Base-by-base conservation (phyloP, 176 grass and related monocot genomes). In the Oryza rufipogon region DNA sequence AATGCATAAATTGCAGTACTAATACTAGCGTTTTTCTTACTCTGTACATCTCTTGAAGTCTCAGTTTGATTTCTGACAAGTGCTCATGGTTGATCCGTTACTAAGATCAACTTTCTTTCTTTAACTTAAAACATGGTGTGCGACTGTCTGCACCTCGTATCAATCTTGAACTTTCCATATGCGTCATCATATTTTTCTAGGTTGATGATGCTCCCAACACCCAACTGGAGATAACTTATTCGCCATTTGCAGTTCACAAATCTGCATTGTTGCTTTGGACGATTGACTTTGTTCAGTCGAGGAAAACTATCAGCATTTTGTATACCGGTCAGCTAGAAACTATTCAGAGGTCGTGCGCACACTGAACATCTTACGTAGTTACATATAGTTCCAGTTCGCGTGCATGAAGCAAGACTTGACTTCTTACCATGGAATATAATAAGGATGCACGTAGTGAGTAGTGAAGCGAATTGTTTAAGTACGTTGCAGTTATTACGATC, bases 221-320 rank as follows among this genome's bases (percentile, higher is more conserved):
- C 32, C n/a, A 68, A 69, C 64, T 0, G 64, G 32, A 39, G 54
- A 68, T 30, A 76, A 70, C n/a, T 46, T 38, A 67, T 5, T 12
- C 51, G 9, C 44, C 20, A 58, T 68, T 38, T 42, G 20, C 68
- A 30, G 36, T 28, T 45, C 84, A 74, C 77, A 66, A 74, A 80
- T 6, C 20, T 51, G 15, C 74, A 36, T 23, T 63, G 19, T 58
- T 47, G 17, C 39, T 17, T 17, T 15, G 13, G 49, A 44, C 42
- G 42, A 76, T 85, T 64, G 83, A 82, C 73, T 82, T 73, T 82
- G 65, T 47, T 77, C 26, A 0, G 5, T 39, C 47, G 7, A 73
- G 58, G n/a, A 77, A 32, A 30, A 11, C 33, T 11, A 9, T 15
- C 46, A 45, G 20, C 46, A 45, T 78, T 86, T 45, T 81, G 1